phyloP scores from a whole-genome alignment of 75 land plant genomes.

The Chamaecyparis obtusa region DNA sequence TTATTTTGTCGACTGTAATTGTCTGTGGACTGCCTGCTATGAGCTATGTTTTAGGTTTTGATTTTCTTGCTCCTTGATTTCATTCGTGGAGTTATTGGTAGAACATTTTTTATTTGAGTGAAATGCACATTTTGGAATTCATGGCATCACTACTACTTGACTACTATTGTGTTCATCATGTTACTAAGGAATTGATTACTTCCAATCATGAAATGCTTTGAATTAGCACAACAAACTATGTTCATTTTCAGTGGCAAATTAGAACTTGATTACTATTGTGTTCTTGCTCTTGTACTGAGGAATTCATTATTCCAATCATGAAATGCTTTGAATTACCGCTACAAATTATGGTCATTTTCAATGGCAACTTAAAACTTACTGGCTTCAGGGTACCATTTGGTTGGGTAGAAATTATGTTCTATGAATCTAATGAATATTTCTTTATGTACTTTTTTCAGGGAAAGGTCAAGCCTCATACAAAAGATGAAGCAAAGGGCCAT shows the following conservation, averaged over 20 bases:
- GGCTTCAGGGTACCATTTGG: background rate
- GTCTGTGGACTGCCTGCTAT: background rate
- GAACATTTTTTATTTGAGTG: background rate
- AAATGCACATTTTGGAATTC: background rate
- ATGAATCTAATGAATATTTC: background rate
- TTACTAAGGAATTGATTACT: background rate
- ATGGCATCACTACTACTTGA: background rate
- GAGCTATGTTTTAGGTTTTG: background rate
- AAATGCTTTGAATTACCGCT: background rate
- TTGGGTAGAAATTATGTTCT: background rate
- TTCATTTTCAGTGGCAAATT: background rate
- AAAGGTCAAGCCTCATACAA: slow-evolving; percentile 41
- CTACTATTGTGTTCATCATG: background rate
- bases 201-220: background rate
- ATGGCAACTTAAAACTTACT: background rate
- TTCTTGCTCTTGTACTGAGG: background rate
- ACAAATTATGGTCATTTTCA: background rate
- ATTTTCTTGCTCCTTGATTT: background rate
- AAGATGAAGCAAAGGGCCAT: slow-evolving; percentile 41
- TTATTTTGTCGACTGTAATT: too few species aligned
- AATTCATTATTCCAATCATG: background rate
- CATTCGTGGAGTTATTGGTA: background rate
- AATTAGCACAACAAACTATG: background rate
- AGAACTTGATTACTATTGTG: background rate
- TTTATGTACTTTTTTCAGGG: slow-evolving; percentile 18